Evolutionary conservation across 441 rosid genomes (phyloP).

Genomic region (Viola pubescens): DNA sequence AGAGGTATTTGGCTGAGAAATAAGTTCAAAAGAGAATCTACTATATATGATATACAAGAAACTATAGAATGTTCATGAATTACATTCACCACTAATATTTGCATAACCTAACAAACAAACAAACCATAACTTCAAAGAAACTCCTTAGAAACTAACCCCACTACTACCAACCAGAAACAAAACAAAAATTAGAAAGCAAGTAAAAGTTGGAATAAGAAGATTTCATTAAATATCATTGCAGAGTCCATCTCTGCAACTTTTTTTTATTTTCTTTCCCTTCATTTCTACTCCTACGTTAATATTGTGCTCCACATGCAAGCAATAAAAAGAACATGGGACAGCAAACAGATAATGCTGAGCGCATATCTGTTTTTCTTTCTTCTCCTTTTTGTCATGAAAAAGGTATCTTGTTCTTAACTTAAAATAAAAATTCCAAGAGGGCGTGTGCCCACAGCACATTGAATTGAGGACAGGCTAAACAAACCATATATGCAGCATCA

Average conservation of each 20-base stretch:
- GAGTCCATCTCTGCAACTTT: constrained; percentile 16
- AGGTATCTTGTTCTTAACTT: neutral
- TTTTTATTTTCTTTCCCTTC: constrained; percentile 20
- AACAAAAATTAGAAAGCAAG: constrained; percentile 22
- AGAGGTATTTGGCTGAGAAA: constrained; percentile 28
- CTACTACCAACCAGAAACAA: constrained; percentile 66
- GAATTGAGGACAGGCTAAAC: no score
- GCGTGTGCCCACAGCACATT: no score
- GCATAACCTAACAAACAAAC: constrained; percentile 49
- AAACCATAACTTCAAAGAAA: constrained; percentile 74
- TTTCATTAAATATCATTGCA: constrained; percentile 21
- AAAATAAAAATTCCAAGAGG: neutral
- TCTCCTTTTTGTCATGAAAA: neutral
- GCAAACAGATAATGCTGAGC: constrained; percentile 5
- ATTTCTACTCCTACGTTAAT: constrained; percentile 24
- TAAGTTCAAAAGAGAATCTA: constrained; percentile 27
- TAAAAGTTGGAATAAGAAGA: constrained; percentile 29
- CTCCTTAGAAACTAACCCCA: constrained; percentile 79
- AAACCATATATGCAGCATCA: no score
- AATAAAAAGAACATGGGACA: constrained; percentile 20
- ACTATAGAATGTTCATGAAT: constrained; percentile 19
- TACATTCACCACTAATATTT: constrained; percentile 22
- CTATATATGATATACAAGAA: constrained; percentile 26
- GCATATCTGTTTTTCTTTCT: constrained; percentile 1
- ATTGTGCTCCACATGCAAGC: constrained; percentile 13